Evolutionary conservation across 805 yeast species (phyloP).

Genomic region (Wickerhamiella australiensis): DNA sequence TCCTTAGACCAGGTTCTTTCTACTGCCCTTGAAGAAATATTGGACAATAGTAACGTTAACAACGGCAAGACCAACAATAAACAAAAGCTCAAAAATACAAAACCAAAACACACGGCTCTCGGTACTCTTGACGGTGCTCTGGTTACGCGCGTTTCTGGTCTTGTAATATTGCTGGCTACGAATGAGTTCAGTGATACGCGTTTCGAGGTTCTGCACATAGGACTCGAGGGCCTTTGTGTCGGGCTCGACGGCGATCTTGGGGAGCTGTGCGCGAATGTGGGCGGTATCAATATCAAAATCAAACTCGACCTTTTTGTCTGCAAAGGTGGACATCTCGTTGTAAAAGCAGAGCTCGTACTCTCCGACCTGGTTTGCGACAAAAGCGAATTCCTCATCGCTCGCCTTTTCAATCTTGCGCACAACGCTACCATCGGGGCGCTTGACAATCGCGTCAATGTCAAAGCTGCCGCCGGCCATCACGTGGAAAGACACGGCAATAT

Average conservation of each 20-base stretch:
- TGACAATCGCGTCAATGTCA: conserved; percentile 56
- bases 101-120: conserved; percentile 68
- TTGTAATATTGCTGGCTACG: conserved; percentile 60
- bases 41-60: conserved; percentile 74
- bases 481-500: conserved; percentile 66
- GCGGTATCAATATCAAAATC: conserved; percentile 42
- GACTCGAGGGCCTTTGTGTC: conserved; percentile 26
- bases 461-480: conserved; percentile 72
- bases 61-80: conserved; percentile 66
- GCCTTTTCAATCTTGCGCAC: conserved; percentile 46
- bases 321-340: conserved; percentile 68
- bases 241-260: conserved; percentile 29
- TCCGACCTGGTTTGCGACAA: conserved; percentile 53
- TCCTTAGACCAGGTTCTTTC: conserved; percentile 28
- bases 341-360: conserved; percentile 82
- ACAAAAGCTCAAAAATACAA: conserved; percentile 54
- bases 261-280: conserved; percentile 48
- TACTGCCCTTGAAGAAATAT: conserved; percentile 50
- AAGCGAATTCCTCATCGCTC: conserved; percentile 69
- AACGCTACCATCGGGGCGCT: conserved; percentile 44
- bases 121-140: conserved; percentile 72
- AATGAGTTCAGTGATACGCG: conserved; percentile 23
- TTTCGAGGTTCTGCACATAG: conserved; percentile 25
- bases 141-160: conserved; percentile 84
- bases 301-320: conserved; percentile 75